Percentiles rank a stretch among this genome's conserved stretches.
These are phyloP conservation scores for Arthrobotrys sphaeroides DNA, from an alignment of 2,329 filamentous ascomycete genomes.

Conservation along the genomic window DNA sequence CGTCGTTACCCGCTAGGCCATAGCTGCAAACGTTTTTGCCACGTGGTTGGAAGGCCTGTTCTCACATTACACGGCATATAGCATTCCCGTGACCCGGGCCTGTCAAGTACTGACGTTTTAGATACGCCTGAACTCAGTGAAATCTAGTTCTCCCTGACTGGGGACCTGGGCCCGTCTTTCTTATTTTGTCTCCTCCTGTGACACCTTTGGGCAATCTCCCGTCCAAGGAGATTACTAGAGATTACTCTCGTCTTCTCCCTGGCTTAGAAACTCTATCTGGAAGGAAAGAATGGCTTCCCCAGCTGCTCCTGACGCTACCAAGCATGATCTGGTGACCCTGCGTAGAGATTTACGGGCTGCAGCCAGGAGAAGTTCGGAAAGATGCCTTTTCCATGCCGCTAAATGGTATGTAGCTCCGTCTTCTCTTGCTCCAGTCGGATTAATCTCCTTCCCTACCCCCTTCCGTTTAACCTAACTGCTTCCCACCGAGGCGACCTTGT, in stretches of 20 bases:
- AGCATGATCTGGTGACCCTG: slow-evolving; percentile 36
- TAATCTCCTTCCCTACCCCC: neutral
- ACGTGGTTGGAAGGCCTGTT: slow-evolving; percentile 33
- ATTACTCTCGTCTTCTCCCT: slow-evolving; percentile 8
- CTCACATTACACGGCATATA: neutral
- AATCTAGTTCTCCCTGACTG: slow-evolving; percentile 18
- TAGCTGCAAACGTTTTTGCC: slow-evolving; percentile 50
- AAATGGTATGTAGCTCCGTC: slow-evolving; percentile 76
- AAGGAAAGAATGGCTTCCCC: slow-evolving; percentile 41
- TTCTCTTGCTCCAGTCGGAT: slow-evolving; percentile 1
- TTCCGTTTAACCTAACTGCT: neutral
- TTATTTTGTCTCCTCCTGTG: slow-evolving; percentile 4
- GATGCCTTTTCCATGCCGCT: slow-evolving; percentile 92
- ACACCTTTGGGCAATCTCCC: slow-evolving; percentile 16
- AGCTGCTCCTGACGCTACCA: slow-evolving; percentile 13
- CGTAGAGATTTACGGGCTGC: slow-evolving; percentile 63
- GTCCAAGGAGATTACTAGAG: slow-evolving; percentile 18
- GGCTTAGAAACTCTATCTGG: neutral
- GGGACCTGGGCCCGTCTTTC: neutral
- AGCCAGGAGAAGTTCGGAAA: slow-evolving; percentile 88
- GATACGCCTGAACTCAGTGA: slow-evolving; percentile 40
- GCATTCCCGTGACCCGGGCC: slow-evolving; percentile 5
- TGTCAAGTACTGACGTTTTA: neutral
- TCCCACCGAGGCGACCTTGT: neutral
- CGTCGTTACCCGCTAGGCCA: slow-evolving; percentile 17